Conservation (phyloP, 2,329 filamentous ascomycete species). For the Celoporthe dispersa region DNA sequence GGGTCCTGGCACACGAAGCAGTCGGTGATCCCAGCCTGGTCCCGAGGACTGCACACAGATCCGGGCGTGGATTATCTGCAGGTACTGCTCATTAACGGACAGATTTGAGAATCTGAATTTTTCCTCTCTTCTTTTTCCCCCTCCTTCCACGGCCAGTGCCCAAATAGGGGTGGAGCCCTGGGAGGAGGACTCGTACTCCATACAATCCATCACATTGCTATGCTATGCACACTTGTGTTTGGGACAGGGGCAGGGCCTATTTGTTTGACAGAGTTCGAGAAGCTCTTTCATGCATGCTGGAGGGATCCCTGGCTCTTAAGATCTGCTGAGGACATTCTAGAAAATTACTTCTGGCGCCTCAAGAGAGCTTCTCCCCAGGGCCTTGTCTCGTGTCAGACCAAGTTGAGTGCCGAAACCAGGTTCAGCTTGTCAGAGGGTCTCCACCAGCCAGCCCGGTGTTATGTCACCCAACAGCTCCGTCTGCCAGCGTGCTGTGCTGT, state of each 20-base stretch:
- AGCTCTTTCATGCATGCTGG: not conserved
- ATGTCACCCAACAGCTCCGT: not conserved
- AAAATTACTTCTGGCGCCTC: not conserved
- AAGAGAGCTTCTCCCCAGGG: not conserved
- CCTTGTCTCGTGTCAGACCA: not conserved
- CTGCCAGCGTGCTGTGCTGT: not conserved
- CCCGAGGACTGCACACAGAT: not conserved
- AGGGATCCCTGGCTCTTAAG: not conserved
- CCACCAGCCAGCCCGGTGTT: not conserved
- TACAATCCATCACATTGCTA: not conserved
- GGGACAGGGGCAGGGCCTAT: not conserved
- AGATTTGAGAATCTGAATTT: not conserved
- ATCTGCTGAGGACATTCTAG: not conserved
- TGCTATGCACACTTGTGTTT: not conserved
- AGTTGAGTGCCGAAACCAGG: constrained; percentile 4
- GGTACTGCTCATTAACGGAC: not conserved
- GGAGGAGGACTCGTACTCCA: constrained; percentile 4
- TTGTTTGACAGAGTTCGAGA: not conserved
- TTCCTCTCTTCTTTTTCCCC: too few relatives aligned
- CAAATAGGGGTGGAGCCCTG: constrained; percentile 15
- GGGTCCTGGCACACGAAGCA: not conserved
- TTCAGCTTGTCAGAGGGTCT: not conserved
- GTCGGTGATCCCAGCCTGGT: not conserved
- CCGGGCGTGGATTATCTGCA: not conserved
- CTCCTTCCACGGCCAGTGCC: not conserved